phyloP scores from a whole-genome alignment of 306 rosid genomes.

The Quercus ilex region DNA sequence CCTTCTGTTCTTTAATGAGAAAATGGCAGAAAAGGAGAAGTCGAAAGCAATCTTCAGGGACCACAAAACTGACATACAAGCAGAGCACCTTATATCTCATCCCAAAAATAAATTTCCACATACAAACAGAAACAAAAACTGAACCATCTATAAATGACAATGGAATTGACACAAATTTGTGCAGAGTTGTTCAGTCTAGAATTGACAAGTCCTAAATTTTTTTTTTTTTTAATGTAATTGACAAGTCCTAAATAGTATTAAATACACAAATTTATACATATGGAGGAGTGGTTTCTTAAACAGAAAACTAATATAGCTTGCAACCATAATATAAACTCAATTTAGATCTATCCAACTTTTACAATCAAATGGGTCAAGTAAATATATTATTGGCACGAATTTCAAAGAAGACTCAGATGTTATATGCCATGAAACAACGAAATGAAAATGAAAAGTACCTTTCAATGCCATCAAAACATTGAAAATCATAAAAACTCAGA shows the following conservation, averaged over 20 bases:
- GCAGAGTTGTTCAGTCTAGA: conserved; percentile 2
- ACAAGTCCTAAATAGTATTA: neutral
- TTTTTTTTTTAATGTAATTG: no score
- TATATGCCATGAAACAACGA: neutral
- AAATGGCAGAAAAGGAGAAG: neutral
- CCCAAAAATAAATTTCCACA: neutral
- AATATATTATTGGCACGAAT: neutral
- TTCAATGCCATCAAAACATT: conserved; percentile 10
- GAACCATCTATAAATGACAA: conserved; percentile 2
- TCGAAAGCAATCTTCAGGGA: conserved; percentile 2
- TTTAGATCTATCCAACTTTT: conserved; percentile 38
- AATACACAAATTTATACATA: conserved; percentile 2
- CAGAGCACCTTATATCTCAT: neutral
- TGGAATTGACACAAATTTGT: conserved; percentile 5
- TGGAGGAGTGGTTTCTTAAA: conserved; percentile 7
- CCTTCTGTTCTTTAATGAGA: conserved; percentile 18
- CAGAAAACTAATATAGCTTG: conserved; percentile 1
- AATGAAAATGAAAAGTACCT: neutral
- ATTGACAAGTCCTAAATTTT: conserved; percentile 15
- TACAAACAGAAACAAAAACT: conserved; percentile 7
- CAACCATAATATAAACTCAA: conserved; percentile 11
- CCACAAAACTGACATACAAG: neutral
- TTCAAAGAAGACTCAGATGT: conserved; percentile 5
- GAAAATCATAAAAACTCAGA: conserved; percentile 7
- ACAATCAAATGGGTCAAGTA: neutral